Base-by-base conservation (phyloP, 1,139 yeast species). In the Pichia sp. region DNA sequence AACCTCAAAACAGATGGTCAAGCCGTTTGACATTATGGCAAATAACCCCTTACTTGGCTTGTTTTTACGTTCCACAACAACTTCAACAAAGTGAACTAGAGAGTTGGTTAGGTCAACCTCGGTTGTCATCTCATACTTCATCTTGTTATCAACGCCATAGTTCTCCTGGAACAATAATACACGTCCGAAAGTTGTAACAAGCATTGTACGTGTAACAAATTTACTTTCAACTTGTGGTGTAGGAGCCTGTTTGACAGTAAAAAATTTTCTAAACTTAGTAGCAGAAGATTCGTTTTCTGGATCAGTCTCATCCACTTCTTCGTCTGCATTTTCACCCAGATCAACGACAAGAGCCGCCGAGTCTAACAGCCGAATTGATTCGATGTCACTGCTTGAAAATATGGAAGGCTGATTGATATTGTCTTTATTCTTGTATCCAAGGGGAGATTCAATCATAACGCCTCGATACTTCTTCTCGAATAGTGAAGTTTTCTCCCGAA, bases 381-480 rank as follows among this genome's bases (percentile, higher is more conserved):
- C 56, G 7, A 38, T 23, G 36, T 59, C 61, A 36, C 53, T 45
- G 30, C 31, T 31, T 7, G 60, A 53, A 46, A 55, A 51, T 4
- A 57, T 23, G 13, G 49, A 45, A 4, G 52, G 36, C 15, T 47
- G 46, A 16, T 43, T 36, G 13, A 52, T 50, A 4, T 66, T 55
- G 50, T 70, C 69, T 45, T 65, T 64, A 42, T 66, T 63, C 30
- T 62, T 64, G 44, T 78, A 71, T 5, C 73, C 82, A 47, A 83
- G 70, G 0, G 89, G 88, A 1, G 89, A 78, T 57, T 84, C 87
- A 49, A 80, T 81, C 23, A 85, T 65, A 54, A 75, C 70, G 0
- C 87, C 89, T 61, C 74, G 78, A 57, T 78, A 74, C 60, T 77
- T 83, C 63, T 74, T 79, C 57, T 85, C 89, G 61, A 87, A 78